Percentiles rank a stretch among this genome's conserved stretches.
These are phyloP conservation scores for Knoxia roxburghii DNA, from an alignment of 257 asterid species.

Conservation along the genomic window DNA sequence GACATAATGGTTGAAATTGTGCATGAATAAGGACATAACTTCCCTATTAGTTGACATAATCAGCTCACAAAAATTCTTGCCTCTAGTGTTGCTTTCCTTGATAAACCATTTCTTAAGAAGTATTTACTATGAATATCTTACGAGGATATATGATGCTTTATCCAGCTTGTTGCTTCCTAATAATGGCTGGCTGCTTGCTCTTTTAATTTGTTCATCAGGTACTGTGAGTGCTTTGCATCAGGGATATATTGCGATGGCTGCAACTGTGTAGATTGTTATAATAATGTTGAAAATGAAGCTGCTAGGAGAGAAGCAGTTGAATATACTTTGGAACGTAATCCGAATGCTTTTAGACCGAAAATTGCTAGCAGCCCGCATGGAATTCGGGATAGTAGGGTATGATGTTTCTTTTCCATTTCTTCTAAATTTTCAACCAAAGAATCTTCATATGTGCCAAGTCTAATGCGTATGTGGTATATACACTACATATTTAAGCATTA, in stretches of 20 bases:
- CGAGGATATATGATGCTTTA: neutral
- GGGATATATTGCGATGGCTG: slow-evolving; percentile 91
- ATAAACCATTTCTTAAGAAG: neutral
- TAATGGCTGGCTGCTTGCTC: slow-evolving; percentile 1
- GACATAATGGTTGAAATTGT: neutral
- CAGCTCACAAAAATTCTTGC: neutral
- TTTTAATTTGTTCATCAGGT: slow-evolving; percentile 46
- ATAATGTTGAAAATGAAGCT: slow-evolving; percentile 74
- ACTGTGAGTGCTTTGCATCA: slow-evolving; percentile 96
- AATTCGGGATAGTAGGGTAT: slow-evolving; percentile 71
- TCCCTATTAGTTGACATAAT: neutral
- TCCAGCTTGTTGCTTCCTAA: neutral
- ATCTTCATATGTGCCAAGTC: neutral
- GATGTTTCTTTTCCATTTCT: slow-evolving; percentile 13
- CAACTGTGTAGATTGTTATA: slow-evolving; percentile 84
- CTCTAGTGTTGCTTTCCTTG: slow-evolving; percentile 1
- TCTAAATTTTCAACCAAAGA: neutral
- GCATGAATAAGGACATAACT: neutral
- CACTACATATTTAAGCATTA: neutral
- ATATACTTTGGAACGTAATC: slow-evolving; percentile 88
- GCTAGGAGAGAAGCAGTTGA: slow-evolving; percentile 91
- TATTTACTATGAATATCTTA: neutral
- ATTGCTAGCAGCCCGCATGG: slow-evolving; percentile 91
- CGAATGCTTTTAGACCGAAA: slow-evolving; percentile 92
- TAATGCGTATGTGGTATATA: neutral